Conservation (phyloP, 495 filamentous ascomycete species). For the Xylaria bambusicola region DNA sequence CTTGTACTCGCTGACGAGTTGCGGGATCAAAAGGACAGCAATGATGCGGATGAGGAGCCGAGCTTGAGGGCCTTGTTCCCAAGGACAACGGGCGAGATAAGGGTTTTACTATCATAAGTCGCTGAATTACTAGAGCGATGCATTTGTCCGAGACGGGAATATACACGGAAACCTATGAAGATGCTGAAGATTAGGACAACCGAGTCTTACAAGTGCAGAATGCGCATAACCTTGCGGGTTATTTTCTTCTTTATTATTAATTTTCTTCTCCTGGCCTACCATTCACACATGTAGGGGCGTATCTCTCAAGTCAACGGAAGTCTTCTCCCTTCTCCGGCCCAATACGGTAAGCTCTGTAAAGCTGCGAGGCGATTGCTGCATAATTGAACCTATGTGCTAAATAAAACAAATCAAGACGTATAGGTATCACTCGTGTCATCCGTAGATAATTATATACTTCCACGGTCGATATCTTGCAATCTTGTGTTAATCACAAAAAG, state of each 20-base stretch:
- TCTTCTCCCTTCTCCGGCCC: no score
- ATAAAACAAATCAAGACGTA: not conserved
- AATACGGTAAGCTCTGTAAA: no score
- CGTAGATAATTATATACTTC: not conserved
- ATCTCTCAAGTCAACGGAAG: no score
- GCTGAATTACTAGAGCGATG: not conserved
- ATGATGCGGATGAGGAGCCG: conserved; percentile 26
- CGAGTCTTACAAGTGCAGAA: not conserved
- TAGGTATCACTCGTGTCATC: not conserved
- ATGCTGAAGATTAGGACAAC: not conserved
- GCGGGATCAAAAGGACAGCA: conserved; percentile 38
- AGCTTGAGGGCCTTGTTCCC: conserved; percentile 73
- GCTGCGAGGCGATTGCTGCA: no score
- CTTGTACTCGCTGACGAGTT: conserved; percentile 49
- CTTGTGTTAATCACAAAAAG: no score
- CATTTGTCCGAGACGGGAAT: not conserved
- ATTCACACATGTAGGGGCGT: no score
- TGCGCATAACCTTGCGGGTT: no score
- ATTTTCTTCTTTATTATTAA: no score
- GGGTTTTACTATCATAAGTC: conserved; percentile 66
- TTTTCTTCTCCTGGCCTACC: no score
- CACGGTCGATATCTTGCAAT: no score
- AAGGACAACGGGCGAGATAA: conserved; percentile 80
- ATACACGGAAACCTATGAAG: not conserved
- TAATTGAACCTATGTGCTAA: no score